Evolutionary conservation across 23 red algal genomes (phyloP).

Genomic region (Gracilariopsis chorda): DNA sequence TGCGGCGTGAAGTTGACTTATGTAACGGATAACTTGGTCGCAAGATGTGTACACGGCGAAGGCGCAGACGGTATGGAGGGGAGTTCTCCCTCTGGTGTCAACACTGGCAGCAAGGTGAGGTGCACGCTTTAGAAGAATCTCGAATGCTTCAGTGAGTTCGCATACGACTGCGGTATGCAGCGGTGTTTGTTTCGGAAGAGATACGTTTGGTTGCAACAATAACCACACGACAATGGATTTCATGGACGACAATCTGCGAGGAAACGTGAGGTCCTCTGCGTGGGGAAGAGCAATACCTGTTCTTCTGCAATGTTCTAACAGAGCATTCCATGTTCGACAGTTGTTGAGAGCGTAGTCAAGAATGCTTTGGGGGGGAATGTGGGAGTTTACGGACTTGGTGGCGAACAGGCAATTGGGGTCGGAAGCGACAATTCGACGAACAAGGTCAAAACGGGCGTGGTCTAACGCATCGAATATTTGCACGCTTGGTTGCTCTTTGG

Average conservation of each 20-base stretch:
- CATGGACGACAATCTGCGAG: conserved; percentile 23
- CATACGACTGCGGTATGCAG: conserved; percentile 50
- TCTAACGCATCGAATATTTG: conserved; percentile 53
- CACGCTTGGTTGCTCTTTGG: neutral
- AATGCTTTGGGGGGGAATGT: neutral
- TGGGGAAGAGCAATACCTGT: conserved; percentile 36
- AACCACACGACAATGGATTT: conserved; percentile 46
- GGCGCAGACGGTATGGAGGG: conserved; percentile 27
- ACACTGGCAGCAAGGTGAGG: neutral
- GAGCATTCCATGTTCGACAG: conserved; percentile 50
- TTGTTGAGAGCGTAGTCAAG: conserved; percentile 52
- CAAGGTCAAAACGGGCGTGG: conserved; percentile 54
- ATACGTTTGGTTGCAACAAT: neutral
- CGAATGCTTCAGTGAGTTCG: conserved; percentile 1
- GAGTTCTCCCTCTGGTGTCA: conserved; percentile 39
- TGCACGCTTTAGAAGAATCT: neutral
- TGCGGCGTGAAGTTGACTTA: neutral
- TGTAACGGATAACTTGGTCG: neutral
- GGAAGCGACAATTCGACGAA: conserved; percentile 23
- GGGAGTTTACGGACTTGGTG: conserved; percentile 4
- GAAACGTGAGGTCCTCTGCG: conserved; percentile 39
- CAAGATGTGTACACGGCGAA: neutral
- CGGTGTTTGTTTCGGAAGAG: neutral
- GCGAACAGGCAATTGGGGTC: neutral
- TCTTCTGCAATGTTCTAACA: conserved; percentile 29